phyloP scores from a whole-genome alignment of 169 alveolate genomes.

The Theileria orientalis region DNA sequence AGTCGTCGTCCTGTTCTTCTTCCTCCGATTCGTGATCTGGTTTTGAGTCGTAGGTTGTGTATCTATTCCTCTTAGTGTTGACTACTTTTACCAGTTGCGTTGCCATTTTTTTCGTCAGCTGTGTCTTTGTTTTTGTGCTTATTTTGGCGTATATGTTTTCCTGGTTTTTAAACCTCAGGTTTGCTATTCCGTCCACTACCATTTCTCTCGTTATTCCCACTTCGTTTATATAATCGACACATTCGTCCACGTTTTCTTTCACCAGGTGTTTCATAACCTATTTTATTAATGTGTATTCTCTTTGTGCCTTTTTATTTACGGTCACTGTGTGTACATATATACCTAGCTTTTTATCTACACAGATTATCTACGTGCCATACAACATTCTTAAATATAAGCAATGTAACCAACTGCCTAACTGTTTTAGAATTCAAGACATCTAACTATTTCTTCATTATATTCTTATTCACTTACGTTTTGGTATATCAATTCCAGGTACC shows the following conservation, averaged over 20 bases:
- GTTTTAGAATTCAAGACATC: too few relatives aligned
- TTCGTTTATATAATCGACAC: slow-evolving; percentile 57
- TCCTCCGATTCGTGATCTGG: background rate
- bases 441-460: too few relatives aligned
- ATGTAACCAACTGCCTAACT: too few relatives aligned
- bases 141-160: slow-evolving; percentile 72
- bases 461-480: slow-evolving; percentile 30
- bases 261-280: slow-evolving; percentile 62
- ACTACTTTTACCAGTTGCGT: slow-evolving; percentile 21
- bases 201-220: slow-evolving; percentile 68
- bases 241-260: slow-evolving; percentile 49
- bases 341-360: background rate
- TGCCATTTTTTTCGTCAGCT: slow-evolving; percentile 61
- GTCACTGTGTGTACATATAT: too few relatives aligned
- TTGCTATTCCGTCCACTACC: slow-evolving; percentile 64
- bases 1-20: background rate
- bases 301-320: too few relatives aligned
- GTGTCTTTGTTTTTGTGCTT: slow-evolving; percentile 61
- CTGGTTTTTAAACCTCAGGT: slow-evolving; percentile 67
- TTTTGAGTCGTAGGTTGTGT: background rate
- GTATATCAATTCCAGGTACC: slow-evolving; percentile 51
- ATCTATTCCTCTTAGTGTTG: background rate
- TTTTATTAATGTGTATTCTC: background rate
- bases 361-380: too few relatives aligned
- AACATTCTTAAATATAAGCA: too few relatives aligned